Base-by-base conservation (phyloP, 2,329 filamentous ascomycete species). In the Diplodia intermedia region DNA sequence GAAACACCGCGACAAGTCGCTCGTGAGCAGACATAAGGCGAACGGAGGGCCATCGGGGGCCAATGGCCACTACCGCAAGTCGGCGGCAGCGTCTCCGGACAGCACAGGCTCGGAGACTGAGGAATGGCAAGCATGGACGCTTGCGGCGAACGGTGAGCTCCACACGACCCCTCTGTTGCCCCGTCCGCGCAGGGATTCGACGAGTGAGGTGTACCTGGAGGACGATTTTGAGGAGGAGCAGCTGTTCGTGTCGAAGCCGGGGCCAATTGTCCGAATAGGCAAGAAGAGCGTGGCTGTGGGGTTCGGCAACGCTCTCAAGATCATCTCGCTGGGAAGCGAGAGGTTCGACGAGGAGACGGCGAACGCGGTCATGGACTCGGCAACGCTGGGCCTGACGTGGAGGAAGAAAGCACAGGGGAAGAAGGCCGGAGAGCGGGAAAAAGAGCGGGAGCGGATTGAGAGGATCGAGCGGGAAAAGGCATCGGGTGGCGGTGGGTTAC, bases 241-340 rank as follows among this genome's bases (percentile, higher is more conserved):
- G 68, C 81, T 94, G 4, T 86, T 92, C 56, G 87, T 92, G 26
- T 86, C 86, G 2, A 84, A 84, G 55, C 80, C 90, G 1, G 91
- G 91, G 0, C 91, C 91, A 0, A 86, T 90, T 68, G 82, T 83
- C 1, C 82, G 82, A 65, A 79, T 92, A 1, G 91, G 91, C 14
- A 84, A 86, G 57, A 83, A 85, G 55, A 90, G 89, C 62, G 83
- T 92, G 3, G 91, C 88, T 0, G 85, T 94, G 36, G 90, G 86
- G 0, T 88, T 93, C 69, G 91, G 91, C 14, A 91, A 93, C 71
- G 83, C 87, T 1, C 83, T 93, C 73, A 93, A 93, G 78, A 80
- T 93, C 62, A 84, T 93, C 67, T 87, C 86, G 1, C 81, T 90
- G 6, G 90, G 89, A 6, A 85, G 87, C 70, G 89, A 91, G 74